phyloP scores from a whole-genome alignment of 305 asterid species.

The Solanum hybrid region DNA sequence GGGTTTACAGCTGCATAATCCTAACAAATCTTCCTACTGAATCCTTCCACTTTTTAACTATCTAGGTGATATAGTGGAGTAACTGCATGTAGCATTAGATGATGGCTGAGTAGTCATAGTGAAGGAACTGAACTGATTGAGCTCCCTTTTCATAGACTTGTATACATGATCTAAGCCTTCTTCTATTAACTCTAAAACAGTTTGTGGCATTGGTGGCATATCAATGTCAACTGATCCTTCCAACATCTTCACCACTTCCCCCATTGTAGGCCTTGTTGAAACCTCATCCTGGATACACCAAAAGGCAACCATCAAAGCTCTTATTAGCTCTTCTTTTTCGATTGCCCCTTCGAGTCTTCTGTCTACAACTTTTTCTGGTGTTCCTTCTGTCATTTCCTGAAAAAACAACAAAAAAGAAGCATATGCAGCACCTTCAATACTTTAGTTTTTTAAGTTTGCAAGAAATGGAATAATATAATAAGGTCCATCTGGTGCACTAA shows the following conservation, averaged over 20 bases:
- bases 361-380: slow-evolving; percentile 47
- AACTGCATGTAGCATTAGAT: slow-evolving; percentile 76
- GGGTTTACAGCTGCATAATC: background rate
- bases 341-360: slow-evolving; percentile 53
- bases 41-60: slow-evolving; percentile 8
- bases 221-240: slow-evolving; percentile 61
- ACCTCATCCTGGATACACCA: slow-evolving; percentile 93
- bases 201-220: slow-evolving; percentile 70
- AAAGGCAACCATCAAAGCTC: slow-evolving; percentile 60
- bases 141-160: slow-evolving; percentile 75
- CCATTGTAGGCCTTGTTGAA: slow-evolving; percentile 67
- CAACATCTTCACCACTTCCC: slow-evolving; percentile 77
- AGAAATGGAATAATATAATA: background rate
- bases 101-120: slow-evolving; percentile 46
- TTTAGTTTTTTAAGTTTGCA: background rate
- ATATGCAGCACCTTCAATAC: background rate
- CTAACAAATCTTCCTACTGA: background rate
- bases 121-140: slow-evolving; percentile 58
- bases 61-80: slow-evolving; percentile 82
- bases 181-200: slow-evolving; percentile 64
- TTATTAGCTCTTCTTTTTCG: slow-evolving; percentile 45
- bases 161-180: slow-evolving; percentile 80
- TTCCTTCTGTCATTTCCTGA: slow-evolving; percentile 57
- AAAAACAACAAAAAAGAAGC: background rate
- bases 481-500: background rate